Evolutionary conservation across 495 filamentous ascomycete genomes (phyloP), one percentile per base, ranked within the genome.

Genomic region (Cercophora newfieldiana): DNA sequence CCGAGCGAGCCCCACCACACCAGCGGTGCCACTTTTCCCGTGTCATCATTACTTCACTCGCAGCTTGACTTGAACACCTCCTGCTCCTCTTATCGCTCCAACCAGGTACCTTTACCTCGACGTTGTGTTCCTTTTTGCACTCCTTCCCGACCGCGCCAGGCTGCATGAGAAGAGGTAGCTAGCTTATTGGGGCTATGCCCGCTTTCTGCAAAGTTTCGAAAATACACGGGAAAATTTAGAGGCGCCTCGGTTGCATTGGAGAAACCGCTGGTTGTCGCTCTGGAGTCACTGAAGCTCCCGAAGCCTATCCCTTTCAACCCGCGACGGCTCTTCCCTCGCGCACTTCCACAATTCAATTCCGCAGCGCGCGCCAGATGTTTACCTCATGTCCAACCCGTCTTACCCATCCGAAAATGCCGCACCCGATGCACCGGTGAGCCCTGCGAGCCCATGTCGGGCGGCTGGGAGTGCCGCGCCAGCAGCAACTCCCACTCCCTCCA

Each of bases 321-420:
- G 58, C 44, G 37, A 47, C 33, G 51, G 25, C 59, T 49, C 65
- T 18, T 26, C 44, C 59, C 59, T 18, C 59, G 47, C 33, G 51
- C 49, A 28, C 67, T 76, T 70, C 67, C 77, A 70, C 8, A 24
- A 26, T 26, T 26, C 68, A 71, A 66, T 75, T 70, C 71, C 72
- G 65, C 71, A 67, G 71, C 70, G 69, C 72, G 69, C 71, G 78
- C 74, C 79, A 78, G 73, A 82, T 82, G 81, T 78, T 75, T 74
- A 72, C 72, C 80, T 77, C 80, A 83, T 83, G 81, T 83, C 80
- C 72, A 80, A 72, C 69, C 72, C 77, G 72, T 72, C 75, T 67
- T 66, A 60, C 74, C 63, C 70, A 62, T 69, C 71, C 79, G 77
- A 80, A 79, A 75, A 83, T 82, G 78, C 77, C 81, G 79, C 81